These are phyloP conservation scores for Arthrinium phaeospermum DNA, from an alignment of 2,329 filamentous ascomycete genomes.

Conservation along the genomic window DNA sequence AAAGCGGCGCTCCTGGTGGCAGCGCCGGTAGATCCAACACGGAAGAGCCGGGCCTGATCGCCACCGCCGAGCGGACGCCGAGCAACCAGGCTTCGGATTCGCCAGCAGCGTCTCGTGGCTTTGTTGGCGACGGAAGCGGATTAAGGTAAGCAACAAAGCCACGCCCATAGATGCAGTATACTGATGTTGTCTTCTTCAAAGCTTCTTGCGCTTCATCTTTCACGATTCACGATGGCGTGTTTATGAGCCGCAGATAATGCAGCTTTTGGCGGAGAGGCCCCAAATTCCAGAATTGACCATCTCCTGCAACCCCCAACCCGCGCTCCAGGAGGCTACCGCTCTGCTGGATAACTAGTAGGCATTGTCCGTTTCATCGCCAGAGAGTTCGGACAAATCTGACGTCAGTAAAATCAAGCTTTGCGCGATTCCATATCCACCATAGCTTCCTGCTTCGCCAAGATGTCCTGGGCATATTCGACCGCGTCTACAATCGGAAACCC, in stretches of 20 bases:
- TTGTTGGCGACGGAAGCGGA: slow-evolving; percentile 24
- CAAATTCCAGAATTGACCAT: slow-evolving; percentile 25
- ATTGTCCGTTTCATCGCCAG: no score
- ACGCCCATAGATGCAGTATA: neutral
- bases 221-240: slow-evolving; percentile 26
- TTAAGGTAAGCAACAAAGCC: slow-evolving; percentile 22
- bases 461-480: slow-evolving; percentile 28
- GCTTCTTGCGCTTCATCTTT: slow-evolving; percentile 24
- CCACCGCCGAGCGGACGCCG: neutral
- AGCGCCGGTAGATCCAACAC: slow-evolving; percentile 36
- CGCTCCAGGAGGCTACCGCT: slow-evolving; percentile 20
- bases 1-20: slow-evolving; percentile 9
- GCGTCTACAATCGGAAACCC: slow-evolving; percentile 27
- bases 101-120: slow-evolving; percentile 20
- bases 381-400: neutral
- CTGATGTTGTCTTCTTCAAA: neutral
- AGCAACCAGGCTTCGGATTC: slow-evolving; percentile 24
- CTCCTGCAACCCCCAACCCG: slow-evolving; percentile 24
- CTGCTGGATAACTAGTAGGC: slow-evolving; percentile 29
- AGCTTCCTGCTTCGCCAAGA: slow-evolving; percentile 36
- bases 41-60: slow-evolving; percentile 25
- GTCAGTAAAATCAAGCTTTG: slow-evolving; percentile 23
- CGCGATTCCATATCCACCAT: slow-evolving; percentile 32
- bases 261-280: slow-evolving; percentile 23
- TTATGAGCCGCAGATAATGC: neutral